Conservation (phyloP, 208 protist species). For the Leishmania tarentolae region DNA sequence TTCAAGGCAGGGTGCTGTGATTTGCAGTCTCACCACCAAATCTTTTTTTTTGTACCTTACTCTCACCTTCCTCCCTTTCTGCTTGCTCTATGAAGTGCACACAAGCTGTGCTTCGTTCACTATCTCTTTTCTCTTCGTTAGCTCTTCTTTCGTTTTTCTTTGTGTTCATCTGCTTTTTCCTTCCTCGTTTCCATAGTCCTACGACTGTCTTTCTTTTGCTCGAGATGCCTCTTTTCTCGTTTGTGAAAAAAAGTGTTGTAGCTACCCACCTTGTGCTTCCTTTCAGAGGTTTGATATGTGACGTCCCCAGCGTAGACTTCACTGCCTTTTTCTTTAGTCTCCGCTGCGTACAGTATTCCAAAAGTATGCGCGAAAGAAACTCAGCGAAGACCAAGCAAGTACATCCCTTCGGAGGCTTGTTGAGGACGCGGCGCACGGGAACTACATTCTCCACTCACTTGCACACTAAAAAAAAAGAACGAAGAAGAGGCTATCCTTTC, state of each 20-base stretch:
- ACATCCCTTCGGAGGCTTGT: neutral
- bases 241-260: neutral
- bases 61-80: neutral
- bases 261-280: neutral
- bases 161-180: neutral
- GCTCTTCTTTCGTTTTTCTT: constrained; percentile 4
- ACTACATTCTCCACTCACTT: neutral
- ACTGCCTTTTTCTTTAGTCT: neutral
- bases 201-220: neutral
- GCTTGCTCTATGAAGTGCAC: neutral
- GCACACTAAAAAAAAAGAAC: neutral
- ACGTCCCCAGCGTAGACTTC: neutral
- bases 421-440: neutral
- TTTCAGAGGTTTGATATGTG: neutral
- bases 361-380: neutral
- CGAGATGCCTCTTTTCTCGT: neutral
- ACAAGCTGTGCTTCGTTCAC: neutral
- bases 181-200: neutral
- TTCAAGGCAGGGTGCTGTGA: neutral
- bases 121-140: neutral
- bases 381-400: neutral
- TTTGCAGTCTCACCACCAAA: neutral
- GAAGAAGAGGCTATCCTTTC: neutral
- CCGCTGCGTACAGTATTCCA: neutral
- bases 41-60: constrained; percentile 16